Evolutionary conservation across 495 filamentous ascomycete genomes (phyloP), one percentile per base, ranked within the genome.

Genomic region (Lophiotrema nucula): DNA sequence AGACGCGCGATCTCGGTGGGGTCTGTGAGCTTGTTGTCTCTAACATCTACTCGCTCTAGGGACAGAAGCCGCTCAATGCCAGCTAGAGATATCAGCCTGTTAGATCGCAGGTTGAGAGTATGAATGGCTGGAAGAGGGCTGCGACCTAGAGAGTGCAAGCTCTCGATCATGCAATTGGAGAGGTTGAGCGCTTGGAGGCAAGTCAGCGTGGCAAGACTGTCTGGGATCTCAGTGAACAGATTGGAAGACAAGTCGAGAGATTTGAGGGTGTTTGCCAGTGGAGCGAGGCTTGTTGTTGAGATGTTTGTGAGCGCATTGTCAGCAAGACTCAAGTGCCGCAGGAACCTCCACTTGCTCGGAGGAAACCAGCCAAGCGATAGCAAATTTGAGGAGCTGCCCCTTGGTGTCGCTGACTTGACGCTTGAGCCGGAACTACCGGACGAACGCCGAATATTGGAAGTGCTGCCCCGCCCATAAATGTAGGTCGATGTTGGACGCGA

Each of bases 121-220:
- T 87, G 92, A 58, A 97, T 96, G 44, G 93, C 92, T 15, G 93
- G 92, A 2, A 98, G 79, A 26, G 93, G 92, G 69, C 86, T 91
- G 53, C 88, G 82, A 1, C 84, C 83, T 16, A 98, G 76, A 3
- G 92, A 96, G 63, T 95, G 90, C 53, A 98, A 76, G 27, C 90
- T 95, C 50, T 93, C 89, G 46, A 98, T 96, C 92, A 97, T 96
- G 79, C 93, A 97, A 66, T 90, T 85, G 13, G 92, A 92, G 24
- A 98, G 77, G 66, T 98, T 97, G 43, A 98, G 74, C 22, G 93
- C 91, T 43, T 89, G 82, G 21, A 98, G 79, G 19, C 88, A 84
- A 27, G 88, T 88, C 43, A 98, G 75, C 13, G 81, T 85, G 33
- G 90, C 84, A 28, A 98, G 73, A 65, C 88, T 88, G 68, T 97